Evolutionary conservation across 768 basidiomycete genomes (phyloP).

Genomic region (Russula dissimulans): DNA sequence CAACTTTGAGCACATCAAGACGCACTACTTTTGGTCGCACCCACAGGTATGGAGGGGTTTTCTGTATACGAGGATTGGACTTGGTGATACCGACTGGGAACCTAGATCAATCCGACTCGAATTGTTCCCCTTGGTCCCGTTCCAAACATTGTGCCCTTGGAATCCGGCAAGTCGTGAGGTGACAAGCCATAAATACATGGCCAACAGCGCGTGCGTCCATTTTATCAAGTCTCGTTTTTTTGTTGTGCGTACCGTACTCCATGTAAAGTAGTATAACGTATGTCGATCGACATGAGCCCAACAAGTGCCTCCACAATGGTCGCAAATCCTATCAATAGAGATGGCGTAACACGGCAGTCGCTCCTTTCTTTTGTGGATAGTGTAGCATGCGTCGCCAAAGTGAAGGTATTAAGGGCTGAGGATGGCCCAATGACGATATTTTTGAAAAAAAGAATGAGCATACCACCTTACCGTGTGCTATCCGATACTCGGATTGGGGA

Average conservation of each 20-base stretch:
- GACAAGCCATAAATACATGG: background rate
- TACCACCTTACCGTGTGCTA: background rate
- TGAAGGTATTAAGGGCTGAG: background rate
- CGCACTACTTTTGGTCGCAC: slow-evolving; percentile 63
- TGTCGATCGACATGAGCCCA: background rate
- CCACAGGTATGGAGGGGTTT: slow-evolving; percentile 9
- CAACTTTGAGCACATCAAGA: slow-evolving; percentile 84
- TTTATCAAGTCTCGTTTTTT: background rate
- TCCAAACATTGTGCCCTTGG: slow-evolving; percentile 54
- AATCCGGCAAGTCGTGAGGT: background rate
- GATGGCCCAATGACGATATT: background rate
- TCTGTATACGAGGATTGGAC: background rate
- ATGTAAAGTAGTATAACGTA: too few relatives aligned
- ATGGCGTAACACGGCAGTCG: too few relatives aligned
- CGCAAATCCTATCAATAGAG: too few relatives aligned
- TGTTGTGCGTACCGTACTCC: background rate
- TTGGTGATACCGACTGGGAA: background rate
- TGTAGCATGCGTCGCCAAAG: background rate
- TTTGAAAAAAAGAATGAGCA: background rate
- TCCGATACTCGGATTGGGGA: background rate
- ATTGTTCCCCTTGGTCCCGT: slow-evolving; percentile 70
- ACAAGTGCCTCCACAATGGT: background rate
- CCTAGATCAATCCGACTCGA: slow-evolving; percentile 68
- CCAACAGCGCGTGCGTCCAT: background rate
- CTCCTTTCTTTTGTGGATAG: too few relatives aligned